These are phyloP conservation scores for Blattamonas nauphoetae DNA, from an alignment of 78 protist species.

Conservation along the genomic window DNA sequence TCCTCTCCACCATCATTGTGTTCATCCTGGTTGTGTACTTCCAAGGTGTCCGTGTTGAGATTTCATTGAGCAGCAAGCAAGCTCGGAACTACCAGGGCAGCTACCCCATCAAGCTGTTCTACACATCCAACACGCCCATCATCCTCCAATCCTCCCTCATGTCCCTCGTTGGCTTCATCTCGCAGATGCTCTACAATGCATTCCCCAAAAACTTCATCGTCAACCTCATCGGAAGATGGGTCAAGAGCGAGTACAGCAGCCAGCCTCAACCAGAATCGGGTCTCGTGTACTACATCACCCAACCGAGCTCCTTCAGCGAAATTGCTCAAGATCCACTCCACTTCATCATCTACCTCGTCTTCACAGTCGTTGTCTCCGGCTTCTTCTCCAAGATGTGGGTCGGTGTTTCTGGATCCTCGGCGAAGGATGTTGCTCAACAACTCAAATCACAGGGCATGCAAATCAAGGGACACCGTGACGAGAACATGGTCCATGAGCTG, in stretches of 20 bases:
- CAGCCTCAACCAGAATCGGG: conserved; percentile 81
- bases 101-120: conserved; percentile 98
- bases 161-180: conserved; percentile 87
- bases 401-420: conserved; percentile 75
- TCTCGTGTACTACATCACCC: conserved; percentile 91
- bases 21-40: conserved; percentile 95
- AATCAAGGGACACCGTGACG: conserved; percentile 56
- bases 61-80: conserved; percentile 21
- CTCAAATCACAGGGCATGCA: conserved; percentile 76
- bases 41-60: conserved; percentile 93
- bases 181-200: conserved; percentile 86
- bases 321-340: conserved; percentile 87
- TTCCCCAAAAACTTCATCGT: conserved; percentile 73
- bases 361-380: conserved; percentile 91
- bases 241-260: neutral
- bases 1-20: conserved; percentile 91
- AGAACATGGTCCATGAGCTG: conserved; percentile 54
- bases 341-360: conserved; percentile 78
- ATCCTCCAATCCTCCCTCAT: conserved; percentile 94
- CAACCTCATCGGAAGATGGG: conserved; percentile 90
- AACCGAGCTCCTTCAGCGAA: conserved; percentile 63
- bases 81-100: conserved; percentile 44
- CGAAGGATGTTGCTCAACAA: conserved; percentile 89
- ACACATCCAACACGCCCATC: conserved; percentile 99
- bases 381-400: conserved; percentile 92